Base-by-base conservation (phyloP, 805 yeast genomes). In the Saccharomycopsis oosterbeekiorum region DNA sequence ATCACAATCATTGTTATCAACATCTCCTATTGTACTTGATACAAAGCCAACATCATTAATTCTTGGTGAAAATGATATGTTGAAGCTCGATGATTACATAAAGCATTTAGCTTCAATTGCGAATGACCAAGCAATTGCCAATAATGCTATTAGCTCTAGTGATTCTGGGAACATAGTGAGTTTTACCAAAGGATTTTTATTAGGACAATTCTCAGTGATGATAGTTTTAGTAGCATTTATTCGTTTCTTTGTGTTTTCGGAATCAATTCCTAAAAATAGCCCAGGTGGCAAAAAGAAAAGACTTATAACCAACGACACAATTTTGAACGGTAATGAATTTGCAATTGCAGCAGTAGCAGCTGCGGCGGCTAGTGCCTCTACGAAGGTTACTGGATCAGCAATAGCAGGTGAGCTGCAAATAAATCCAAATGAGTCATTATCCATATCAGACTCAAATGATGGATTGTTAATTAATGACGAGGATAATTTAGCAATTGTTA, bases 221-320 rank as follows among this genome's bases (percentile, higher is more conserved):
- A 65, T 86, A 1, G 77, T 86, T 12, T 72, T 87, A 43, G 78
- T 81, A 2, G 78, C 86, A 40, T 86, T 88, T 69, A 81, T 88
- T 63, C 84, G 84, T 71, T 88, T 86, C 71, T 88, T 88, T 68
- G 85, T 88, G 0, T 88, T 88, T 69, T 84, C 89, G 56, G 94
- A 88, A 59, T 75, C 83, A 0, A 72, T 84, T 0, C 77, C 81
- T 6, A 69, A 69, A 42, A 60, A 66, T 6, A 69, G 70, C 55
- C 62, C 73, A 10, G 71, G 79, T 56, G 75, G 70, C 9, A 67
- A 68, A 21, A 71, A 72, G 51, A 69, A 69, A 56, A 64, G 68
- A 11, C 56, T 70, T 19, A 64, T 64, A 37, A 67, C 67, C 14
- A 69, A 68, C 57, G 70, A 66, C 12, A 64, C 62, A 10, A 59